Evolutionary conservation across 495 filamentous ascomycete species (phyloP), one percentile per base, ranked within the genome.

Genomic region (Daldinia loculata): DNA sequence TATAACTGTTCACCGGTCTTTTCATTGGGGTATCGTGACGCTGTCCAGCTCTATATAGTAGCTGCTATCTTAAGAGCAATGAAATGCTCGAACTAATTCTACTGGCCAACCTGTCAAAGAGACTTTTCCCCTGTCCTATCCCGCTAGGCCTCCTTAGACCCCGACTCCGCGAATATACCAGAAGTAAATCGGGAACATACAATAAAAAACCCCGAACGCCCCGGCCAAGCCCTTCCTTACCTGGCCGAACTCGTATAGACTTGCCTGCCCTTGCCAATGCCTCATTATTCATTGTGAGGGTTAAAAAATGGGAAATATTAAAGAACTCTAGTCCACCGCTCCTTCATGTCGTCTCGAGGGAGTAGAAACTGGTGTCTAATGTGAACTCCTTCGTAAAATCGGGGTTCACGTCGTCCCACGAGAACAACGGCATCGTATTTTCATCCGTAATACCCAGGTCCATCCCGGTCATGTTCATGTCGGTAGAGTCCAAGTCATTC

Each of bases 321-420:
- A 41, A 17, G 14, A 41, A 17, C 17, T 48, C 43, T 11, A 48
- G 19, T 22, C 43, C 19, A 11, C n/a, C 1, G 9, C 8, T 11
- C 36, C n/a, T 41, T 71, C 61, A 82, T 48, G 72, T 70, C 29
- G 75, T 67, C n/a, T 83, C 80, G 67, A 84, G 71, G 17, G 76
- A 80, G 67, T 80, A 86, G 7, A 80, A 61, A 30, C 79, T 80
- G 26, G 70, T 75, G 55, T 85, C 82, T 43, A 85, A 76, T 41
- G 66, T 27, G 55, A 82, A 83, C 3, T 81, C 78, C 65, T 84
- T 82, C 7, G 76, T 69, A 27, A 81, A 84, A 38, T 80, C 78
- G 1, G 60, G 68, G 15, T 68, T 36, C 61, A 83, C 75, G 24
- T 82, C 79, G n/a, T 85, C 84, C 77, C 80, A 80, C 6, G 64